These are phyloP conservation scores for Geotrichum cucujoidarum DNA, from an alignment of 1,139 yeast species.

Conservation along the genomic window DNA sequence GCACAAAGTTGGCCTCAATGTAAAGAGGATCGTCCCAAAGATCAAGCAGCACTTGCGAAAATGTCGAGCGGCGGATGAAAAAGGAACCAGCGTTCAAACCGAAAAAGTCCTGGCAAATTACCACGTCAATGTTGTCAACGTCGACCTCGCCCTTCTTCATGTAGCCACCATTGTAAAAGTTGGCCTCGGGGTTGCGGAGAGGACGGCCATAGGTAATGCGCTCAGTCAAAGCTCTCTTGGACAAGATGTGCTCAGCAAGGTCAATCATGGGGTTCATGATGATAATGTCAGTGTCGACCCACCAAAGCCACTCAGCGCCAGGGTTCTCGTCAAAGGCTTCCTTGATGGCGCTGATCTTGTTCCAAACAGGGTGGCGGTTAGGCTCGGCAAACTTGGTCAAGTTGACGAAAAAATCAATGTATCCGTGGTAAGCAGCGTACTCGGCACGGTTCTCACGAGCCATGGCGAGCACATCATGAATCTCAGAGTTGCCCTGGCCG, in stretches of 20 bases:
- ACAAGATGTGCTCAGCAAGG: constrained; percentile 32
- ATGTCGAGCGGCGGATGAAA: constrained; percentile 32
- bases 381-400: constrained; percentile 24
- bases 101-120: constrained; percentile 32
- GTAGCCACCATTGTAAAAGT: constrained; percentile 23
- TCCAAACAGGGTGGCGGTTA: constrained; percentile 29
- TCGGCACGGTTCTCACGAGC: constrained; percentile 33
- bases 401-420: constrained; percentile 32
- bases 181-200: constrained; percentile 20
- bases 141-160: constrained; percentile 24
- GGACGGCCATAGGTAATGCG: constrained; percentile 27
- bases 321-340: constrained; percentile 31
- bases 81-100: constrained; percentile 40
- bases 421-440: constrained; percentile 34
- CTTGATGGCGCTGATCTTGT: constrained; percentile 32
- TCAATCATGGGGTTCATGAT: constrained; percentile 33
- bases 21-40: constrained; percentile 28
- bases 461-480: constrained; percentile 26
- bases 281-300: constrained; percentile 35
- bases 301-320: constrained; percentile 37
- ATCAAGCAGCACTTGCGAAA: constrained; percentile 26
- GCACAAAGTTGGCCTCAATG: constrained; percentile 18
- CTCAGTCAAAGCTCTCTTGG: constrained; percentile 29
- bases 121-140: constrained; percentile 26
- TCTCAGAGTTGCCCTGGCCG: constrained; percentile 29